Percentiles rank a stretch among this genome's conserved stretches.
Conservation (phyloP, 805 yeast species). For the Saturnispora silvae region DNA sequence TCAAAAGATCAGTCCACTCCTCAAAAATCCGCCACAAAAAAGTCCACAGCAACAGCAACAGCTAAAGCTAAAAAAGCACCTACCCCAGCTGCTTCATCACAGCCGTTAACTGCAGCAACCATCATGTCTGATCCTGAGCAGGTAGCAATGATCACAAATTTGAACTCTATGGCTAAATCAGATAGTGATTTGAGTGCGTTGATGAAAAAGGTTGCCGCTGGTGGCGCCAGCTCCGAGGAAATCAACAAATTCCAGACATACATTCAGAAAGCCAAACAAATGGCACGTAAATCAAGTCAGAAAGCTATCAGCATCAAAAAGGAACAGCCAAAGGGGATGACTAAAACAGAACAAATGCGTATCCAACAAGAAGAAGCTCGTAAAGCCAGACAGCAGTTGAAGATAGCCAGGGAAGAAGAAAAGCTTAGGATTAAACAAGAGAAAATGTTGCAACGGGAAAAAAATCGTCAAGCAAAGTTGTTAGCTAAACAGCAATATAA, state of each 20-base stretch:
- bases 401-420: conserved; percentile 17
- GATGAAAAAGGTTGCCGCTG: conserved; percentile 82
- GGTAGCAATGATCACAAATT: conserved; percentile 73
- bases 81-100: neutral
- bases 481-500: conserved; percentile 13
- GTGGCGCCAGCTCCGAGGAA: conserved; percentile 61
- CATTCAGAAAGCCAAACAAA: conserved; percentile 65
- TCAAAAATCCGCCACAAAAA: neutral
- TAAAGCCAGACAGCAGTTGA: conserved; percentile 13
- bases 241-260: conserved; percentile 71
- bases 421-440: conserved; percentile 14
- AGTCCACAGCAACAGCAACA: neutral
- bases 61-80: too few species aligned
- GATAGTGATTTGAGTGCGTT: conserved; percentile 58
- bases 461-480: conserved; percentile 17
- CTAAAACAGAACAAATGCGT: conserved; percentile 10
- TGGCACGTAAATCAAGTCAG: conserved; percentile 30
- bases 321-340: conserved; percentile 10
- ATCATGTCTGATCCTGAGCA: conserved; percentile 43
- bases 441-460: conserved; percentile 16
- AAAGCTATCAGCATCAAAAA: conserved; percentile 3
- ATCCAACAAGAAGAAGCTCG: conserved; percentile 13
- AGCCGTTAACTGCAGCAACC: conserved; percentile 9
- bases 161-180: conserved; percentile 70
- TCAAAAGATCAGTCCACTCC: neutral